Percentiles rank a stretch among this genome's conserved stretches.
Conservation (phyloP, 108 stramenopile genomes). For the Pseudonitzschia delicatissima region DNA sequence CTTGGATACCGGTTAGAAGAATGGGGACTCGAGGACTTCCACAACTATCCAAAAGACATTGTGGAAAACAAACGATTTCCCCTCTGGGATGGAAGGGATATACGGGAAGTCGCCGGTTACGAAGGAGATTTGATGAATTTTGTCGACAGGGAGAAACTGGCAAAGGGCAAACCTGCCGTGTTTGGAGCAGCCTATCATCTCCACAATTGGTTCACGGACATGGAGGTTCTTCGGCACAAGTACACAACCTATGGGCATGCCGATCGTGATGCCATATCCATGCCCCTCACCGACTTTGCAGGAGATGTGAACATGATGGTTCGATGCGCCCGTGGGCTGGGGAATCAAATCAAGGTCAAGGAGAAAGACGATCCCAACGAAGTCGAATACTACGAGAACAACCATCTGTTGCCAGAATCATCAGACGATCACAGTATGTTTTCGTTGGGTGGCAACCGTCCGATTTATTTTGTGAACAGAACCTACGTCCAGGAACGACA, state of each 20-base stretch:
- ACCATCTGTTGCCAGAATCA: not conserved
- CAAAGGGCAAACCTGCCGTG: not conserved
- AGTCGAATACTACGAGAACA: not conserved
- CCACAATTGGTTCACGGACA: slow-evolving; percentile 10
- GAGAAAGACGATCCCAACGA: not conserved
- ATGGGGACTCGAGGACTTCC: not conserved
- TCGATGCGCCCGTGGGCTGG: slow-evolving; percentile 1
- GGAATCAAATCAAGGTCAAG: no score
- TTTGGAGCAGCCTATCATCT: slow-evolving; percentile 9
- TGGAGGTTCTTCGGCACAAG: slow-evolving; percentile 6
- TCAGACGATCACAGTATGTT: not conserved
- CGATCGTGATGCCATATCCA: not conserved
- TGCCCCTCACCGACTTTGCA: not conserved
- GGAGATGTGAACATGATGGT: slow-evolving; percentile 7
- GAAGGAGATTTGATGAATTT: not conserved
- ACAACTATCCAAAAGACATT: slow-evolving; percentile 11
- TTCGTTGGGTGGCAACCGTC: not conserved
- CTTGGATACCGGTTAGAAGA: not conserved
- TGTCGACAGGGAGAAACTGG: not conserved
- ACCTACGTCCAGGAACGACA: slow-evolving; percentile 7
- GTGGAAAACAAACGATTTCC: not conserved
- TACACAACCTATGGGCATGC: slow-evolving; percentile 16
- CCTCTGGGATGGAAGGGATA: slow-evolving; percentile 8
- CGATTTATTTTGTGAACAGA: slow-evolving; percentile 1
- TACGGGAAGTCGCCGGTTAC: slow-evolving; percentile 3